phyloP scores from a whole-genome alignment of 352 stramenopile species.

The Phytophthora rubi region DNA sequence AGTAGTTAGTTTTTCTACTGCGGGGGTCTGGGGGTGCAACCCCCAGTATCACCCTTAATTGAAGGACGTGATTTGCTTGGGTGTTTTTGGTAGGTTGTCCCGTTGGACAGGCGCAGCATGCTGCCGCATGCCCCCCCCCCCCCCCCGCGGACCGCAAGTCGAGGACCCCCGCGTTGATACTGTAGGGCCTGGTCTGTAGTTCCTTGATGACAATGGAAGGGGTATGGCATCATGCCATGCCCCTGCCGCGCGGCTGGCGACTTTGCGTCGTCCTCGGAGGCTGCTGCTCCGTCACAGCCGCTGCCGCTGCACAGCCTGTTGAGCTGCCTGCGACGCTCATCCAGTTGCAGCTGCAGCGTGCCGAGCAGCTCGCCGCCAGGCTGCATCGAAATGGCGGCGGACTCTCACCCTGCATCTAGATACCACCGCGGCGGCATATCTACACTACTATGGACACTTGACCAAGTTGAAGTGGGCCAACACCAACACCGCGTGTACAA shows the following conservation, averaged over 20 bases:
- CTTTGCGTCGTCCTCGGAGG: neutral
- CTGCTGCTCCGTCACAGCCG: slow-evolving; percentile 10
- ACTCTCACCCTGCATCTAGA: slow-evolving; percentile 14
- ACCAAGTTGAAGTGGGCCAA: neutral
- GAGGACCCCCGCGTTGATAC: no score
- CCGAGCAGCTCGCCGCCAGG: neutral
- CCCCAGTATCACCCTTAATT: no score
- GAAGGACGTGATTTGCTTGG: no score
- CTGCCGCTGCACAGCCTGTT: neutral
- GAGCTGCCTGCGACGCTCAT: neutral
- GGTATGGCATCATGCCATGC: no score
- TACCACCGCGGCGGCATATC: slow-evolving; percentile 9
- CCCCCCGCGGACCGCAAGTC: no score
- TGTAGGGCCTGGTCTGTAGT: no score
- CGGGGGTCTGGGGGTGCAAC: no score
- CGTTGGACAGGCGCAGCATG: no score
- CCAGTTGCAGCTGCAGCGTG: neutral
- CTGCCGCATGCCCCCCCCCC: no score
- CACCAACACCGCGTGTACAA: neutral
- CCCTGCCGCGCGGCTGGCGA: neutral
- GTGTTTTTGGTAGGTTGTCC: no score
- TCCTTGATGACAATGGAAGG: no score
- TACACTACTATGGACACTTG: slow-evolving; percentile 1
- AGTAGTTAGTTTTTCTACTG: no score
- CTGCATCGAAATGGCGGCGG: neutral